Evolutionary conservation across 208 protist genomes (phyloP).

Genomic region (Chromosphaera perkinsii): DNA sequence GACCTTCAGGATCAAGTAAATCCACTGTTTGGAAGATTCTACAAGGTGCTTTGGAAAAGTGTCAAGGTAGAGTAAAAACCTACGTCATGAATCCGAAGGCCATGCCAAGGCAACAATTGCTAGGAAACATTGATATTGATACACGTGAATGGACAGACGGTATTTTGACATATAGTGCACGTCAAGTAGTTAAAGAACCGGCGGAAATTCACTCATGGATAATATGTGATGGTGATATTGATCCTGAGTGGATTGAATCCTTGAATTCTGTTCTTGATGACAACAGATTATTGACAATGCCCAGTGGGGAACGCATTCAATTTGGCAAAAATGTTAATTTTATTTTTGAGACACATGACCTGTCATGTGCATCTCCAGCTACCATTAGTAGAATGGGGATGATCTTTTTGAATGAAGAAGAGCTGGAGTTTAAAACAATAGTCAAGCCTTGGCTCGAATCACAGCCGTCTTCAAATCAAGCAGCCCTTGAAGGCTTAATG

Average conservation of each 20-base stretch:
- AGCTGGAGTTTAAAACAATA: conserved; percentile 70
- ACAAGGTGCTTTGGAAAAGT: conserved; percentile 77
- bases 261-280: conserved; percentile 98
- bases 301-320: conserved; percentile 96
- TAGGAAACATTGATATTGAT: conserved; percentile 92
- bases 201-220: conserved; percentile 92
- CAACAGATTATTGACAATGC: conserved; percentile 96
- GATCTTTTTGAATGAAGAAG: conserved; percentile 94
- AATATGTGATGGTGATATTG: conserved; percentile 94
- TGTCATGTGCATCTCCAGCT: conserved; percentile 87
- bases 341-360: conserved; percentile 91
- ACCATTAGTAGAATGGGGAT: conserved; percentile 97
- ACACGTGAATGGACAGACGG: conserved; percentile 99
- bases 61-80: conserved; percentile 49
- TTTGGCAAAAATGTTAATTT: conserved; percentile 91
- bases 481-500: conserved; percentile 40
- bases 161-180: conserved; percentile 87
- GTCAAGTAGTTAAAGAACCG: conserved; percentile 69
- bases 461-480: no score
- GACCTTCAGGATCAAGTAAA: conserved; percentile 94
- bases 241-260: conserved; percentile 98
- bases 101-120: conserved; percentile 92
- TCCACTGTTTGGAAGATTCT: conserved; percentile 86
- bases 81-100: conserved; percentile 98
- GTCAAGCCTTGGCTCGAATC: conserved; percentile 66